Conservation (phyloP, 2,329 filamentous ascomycete species). For the Trichoderma sp. region DNA sequence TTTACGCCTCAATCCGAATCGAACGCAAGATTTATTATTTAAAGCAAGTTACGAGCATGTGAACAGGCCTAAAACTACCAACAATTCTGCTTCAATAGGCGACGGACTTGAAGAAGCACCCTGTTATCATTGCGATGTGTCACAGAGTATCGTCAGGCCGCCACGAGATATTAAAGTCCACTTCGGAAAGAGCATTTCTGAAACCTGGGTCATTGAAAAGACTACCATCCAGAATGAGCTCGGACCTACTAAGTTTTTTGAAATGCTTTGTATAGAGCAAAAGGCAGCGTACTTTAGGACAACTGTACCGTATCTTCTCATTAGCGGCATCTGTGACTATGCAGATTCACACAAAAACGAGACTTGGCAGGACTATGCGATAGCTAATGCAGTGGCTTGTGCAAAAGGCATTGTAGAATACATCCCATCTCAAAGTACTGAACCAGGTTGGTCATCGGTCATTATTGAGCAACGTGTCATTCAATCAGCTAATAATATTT, state of each 20-base stretch:
- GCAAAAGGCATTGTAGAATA: not conserved
- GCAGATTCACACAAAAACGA: not conserved
- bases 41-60: not conserved
- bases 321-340: not conserved
- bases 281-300: not conserved
- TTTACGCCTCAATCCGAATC: not conserved
- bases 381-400: not conserved
- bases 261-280: not conserved
- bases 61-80: not conserved
- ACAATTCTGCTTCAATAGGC: rapidly evolving
- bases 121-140: not conserved
- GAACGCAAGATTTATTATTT: not conserved
- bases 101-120: not conserved
- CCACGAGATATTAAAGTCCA: not conserved
- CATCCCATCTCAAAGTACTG: not conserved
- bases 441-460: not conserved
- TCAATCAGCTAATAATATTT: not conserved
- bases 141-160: not conserved
- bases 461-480: not conserved
- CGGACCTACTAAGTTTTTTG: too few relatives aligned
- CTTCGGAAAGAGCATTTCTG: not conserved
- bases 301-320: not conserved
- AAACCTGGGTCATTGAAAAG: rapidly evolving
- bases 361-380: not conserved
- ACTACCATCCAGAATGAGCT: not conserved